A percentile compares a stretch with the other conserved stretches of the same genome.
These are phyloP conservation scores for Lizonia empirigonia DNA, from an alignment of 2,329 filamentous ascomycete genomes.

Conservation along the genomic window DNA sequence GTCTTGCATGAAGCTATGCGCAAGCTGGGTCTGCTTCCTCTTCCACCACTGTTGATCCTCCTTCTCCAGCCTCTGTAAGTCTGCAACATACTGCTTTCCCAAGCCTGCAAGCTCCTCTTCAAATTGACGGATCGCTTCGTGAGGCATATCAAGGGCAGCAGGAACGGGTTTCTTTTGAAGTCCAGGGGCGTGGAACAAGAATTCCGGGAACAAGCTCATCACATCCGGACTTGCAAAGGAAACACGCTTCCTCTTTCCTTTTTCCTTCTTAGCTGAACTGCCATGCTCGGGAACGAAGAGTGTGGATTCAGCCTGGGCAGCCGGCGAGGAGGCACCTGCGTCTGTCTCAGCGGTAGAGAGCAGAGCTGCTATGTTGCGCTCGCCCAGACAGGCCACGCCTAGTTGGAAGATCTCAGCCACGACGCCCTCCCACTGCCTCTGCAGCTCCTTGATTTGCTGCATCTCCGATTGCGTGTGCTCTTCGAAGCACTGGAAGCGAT, in stretches of 20 bases:
- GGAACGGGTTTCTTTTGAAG: slow-evolving; percentile 11
- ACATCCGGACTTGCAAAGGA: slow-evolving; percentile 20
- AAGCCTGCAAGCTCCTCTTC: slow-evolving; percentile 22
- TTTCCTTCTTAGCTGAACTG: background rate
- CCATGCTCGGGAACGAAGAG: slow-evolving; percentile 29
- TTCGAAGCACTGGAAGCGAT: slow-evolving; percentile 30
- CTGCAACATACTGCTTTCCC: slow-evolving; percentile 27
- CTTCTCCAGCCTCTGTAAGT: slow-evolving; percentile 28
- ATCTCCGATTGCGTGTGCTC: slow-evolving; percentile 25
- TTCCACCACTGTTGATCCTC: slow-evolving; percentile 33
- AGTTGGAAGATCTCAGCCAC: slow-evolving; percentile 41
- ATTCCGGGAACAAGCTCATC: slow-evolving; percentile 20
- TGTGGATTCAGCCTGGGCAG: slow-evolving; percentile 12
- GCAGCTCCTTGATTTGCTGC: slow-evolving; percentile 26
- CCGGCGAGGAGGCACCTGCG: background rate
- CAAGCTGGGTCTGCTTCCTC: slow-evolving; percentile 32
- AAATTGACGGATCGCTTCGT: slow-evolving; percentile 21
- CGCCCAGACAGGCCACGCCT: slow-evolving; percentile 31
- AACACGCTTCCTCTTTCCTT: slow-evolving; percentile 29
- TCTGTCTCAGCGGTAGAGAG: slow-evolving; percentile 13
- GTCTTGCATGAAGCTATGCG: slow-evolving; percentile 20
- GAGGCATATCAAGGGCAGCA: slow-evolving; percentile 17
- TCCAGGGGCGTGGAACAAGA: slow-evolving; percentile 24
- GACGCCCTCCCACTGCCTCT: slow-evolving; percentile 34
- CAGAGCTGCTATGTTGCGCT: slow-evolving; percentile 26